Conservation (phyloP, 2,329 filamentous ascomycete genomes). For the Aphanoascus verrucosus region DNA sequence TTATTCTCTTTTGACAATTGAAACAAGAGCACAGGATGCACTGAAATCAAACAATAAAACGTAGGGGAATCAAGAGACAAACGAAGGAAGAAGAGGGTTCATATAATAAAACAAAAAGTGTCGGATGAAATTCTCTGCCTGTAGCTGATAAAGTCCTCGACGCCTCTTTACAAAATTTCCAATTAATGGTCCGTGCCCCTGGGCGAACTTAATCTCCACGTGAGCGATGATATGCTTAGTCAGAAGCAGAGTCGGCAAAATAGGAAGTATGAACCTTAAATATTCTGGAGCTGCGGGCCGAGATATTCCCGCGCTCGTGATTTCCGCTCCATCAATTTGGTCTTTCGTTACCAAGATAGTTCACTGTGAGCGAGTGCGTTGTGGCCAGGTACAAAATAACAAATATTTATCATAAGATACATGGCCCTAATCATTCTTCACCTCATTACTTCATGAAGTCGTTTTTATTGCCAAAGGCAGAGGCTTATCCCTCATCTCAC, state of each 20-base stretch:
- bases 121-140: not conserved
- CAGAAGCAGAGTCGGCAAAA: not conserved
- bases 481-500: conserved; percentile 19
- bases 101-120: conserved; percentile 4
- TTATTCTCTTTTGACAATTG: not conserved
- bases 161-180: not conserved
- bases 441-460: not conserved
- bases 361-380: too few relatives aligned
- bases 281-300: too few relatives aligned
- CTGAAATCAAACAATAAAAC: not conserved
- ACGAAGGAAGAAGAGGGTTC: not conserved
- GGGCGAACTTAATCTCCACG: not conserved
- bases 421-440: not conserved
- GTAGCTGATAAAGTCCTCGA: not conserved
- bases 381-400: too few relatives aligned
- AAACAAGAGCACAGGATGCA: not conserved
- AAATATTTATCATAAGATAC: too few relatives aligned
- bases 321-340: too few relatives aligned
- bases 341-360: too few relatives aligned
- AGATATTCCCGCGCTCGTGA: too few relatives aligned
- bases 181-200: not conserved
- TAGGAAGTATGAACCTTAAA: not conserved
- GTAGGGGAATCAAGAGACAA: not conserved
- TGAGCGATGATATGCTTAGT: not conserved
- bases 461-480: not conserved